Base-by-base conservation (phyloP, 2,329 filamentous ascomycete species). In the Sphaerostilbella broomeana region DNA sequence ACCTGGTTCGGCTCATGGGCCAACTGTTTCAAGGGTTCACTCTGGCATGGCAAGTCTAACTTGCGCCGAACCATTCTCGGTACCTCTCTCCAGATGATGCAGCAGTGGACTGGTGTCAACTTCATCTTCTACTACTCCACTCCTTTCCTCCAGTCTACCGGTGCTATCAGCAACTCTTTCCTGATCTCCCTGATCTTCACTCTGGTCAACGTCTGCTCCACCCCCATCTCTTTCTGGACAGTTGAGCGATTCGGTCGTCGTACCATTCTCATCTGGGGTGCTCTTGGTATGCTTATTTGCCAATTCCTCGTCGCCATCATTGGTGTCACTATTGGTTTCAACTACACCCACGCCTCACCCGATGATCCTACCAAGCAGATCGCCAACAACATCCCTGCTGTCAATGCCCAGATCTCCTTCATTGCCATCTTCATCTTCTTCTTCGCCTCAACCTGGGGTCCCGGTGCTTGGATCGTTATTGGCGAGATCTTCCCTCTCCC, bases 391-490 rank as follows among this genome's bases (percentile, higher is more conserved):
- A 64, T 71, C 45, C 48, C 67, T 3, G 80, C 78, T 22, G 72
- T 75, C 52, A 71, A 75, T 51, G 77, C 83, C 35, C 81, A 89
- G 72, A 87, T 94, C 49, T 78, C 85, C 45, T 92, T 94, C 69
- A 92, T 92, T 58, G 84, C 81, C 68, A 81, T 94, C 69, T 92
- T 88, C 74, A 89, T 94, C 72, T 88, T 86, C 75, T 90, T 83
- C 74, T 94, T 94, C 61, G 87, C 87, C 44, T 80, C 76, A 43
- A 94, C 87, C 48, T 94, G 86, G 87, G 87, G 87, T 38, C 86
- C 86, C 6, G 82, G 79, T 35, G 75, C 84, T 38, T 88, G 83
- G 84, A 77, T 83, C 38, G 75, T 94, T 51, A 89, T 92, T 55
- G 87, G 87, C 59, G 87, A 95, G 69, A 84, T 92, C 64, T 94